Conservation (phyloP, 2,329 filamentous ascomycete genomes). For the Penicillium sp. region DNA sequence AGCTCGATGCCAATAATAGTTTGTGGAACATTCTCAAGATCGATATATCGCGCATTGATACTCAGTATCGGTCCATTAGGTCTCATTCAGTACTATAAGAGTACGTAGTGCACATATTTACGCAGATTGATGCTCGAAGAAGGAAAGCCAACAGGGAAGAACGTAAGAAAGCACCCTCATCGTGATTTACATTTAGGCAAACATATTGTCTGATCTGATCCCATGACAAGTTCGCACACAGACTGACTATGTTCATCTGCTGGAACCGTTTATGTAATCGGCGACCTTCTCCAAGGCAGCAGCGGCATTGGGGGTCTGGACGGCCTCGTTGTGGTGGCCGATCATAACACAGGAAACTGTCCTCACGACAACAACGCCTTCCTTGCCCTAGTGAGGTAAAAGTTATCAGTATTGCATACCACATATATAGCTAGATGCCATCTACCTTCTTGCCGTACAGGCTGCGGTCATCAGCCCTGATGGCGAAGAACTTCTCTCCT, state of each 20-base stretch:
- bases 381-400: constrained; percentile 64
- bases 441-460: constrained; percentile 84
- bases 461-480: constrained; percentile 76
- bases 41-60: neutral
- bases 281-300: constrained; percentile 81
- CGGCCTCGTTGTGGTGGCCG: constrained; percentile 78
- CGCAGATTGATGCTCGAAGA: constrained; percentile 20
- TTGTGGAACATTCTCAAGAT: neutral
- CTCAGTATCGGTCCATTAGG: neutral
- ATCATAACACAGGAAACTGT: constrained; percentile 88
- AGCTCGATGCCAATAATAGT: neutral
- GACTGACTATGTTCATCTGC: constrained; percentile 37
- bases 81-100: constrained; percentile 15
- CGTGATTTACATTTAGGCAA: constrained; percentile 26
- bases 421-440: constrained; percentile 26
- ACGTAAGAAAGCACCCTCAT: constrained; percentile 20
- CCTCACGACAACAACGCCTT: constrained; percentile 82
- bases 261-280: constrained; percentile 71
- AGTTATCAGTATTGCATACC: constrained; percentile 11
- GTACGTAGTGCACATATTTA: constrained; percentile 30
- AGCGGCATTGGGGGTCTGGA: constrained; percentile 75
- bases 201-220: constrained; percentile 18
- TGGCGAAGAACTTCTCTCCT: constrained; percentile 77
- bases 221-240: constrained; percentile 19
- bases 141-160: constrained; percentile 13